Base-by-base conservation (phyloP, 2,329 filamentous ascomycete species). In the Fusarium ramigenum region DNA sequence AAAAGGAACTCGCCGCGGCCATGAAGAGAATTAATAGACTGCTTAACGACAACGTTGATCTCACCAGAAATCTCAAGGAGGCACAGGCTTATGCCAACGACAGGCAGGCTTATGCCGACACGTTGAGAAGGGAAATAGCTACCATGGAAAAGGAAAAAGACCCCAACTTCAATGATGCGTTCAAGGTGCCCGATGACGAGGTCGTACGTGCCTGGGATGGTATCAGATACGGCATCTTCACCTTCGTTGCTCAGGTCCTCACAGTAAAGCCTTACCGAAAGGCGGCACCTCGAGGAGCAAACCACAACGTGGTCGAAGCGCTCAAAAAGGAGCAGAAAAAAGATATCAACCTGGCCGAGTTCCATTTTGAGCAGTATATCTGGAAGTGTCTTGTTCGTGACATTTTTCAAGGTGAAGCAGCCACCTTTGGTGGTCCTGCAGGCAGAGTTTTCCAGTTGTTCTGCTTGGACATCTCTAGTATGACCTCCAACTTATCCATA, bases 381-480 rank as follows among this genome's bases (percentile, higher is more conserved):
- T 73, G 70, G 70, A 6, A 34, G 14, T 42, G 30, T 6, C 67
- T 73, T 28, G 25, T 46, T 15, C 18, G 9, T 19, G 18, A 56
- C 12, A 18, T 73, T 10, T 74, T 73, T 8, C 40, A 54, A 5
- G 70, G 32, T 7, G 59, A 34, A 37, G 52, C 46, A 21, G 30
- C 40, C 16, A 37, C 54, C 7, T 73, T 72, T 50, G 71, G 71
- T 18, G 70, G 71, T 5, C 32, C 58, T 34, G 21, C 28, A 16
- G 70, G 71, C 7, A 32, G 56, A 19, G 37, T 34, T 18, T 73
- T 73, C 28, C 49, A 74, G 12, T n/a, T 16, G 11, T 70, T 67
- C 16, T 73, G 70, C 37, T 37, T 73, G 19, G 30, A 72, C 4
- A n/a, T 68, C 11, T 34, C 70, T 23, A 42, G 71, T 74, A 58